Evolutionary conservation across 495 filamentous ascomycete genomes (phyloP).

Genomic region (Immersiella caudata): DNA sequence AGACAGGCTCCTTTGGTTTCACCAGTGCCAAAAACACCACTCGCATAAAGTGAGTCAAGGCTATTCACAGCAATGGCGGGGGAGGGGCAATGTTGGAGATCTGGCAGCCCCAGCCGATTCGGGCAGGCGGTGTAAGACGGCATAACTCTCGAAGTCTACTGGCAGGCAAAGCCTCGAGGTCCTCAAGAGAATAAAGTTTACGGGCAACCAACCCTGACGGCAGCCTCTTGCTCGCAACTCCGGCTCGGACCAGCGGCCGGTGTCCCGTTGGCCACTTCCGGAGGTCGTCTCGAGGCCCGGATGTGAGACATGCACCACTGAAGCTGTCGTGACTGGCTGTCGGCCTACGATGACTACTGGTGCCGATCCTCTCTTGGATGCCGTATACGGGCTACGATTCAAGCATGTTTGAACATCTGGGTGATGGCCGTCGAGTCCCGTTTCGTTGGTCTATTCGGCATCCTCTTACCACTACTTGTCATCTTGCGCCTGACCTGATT

Average conservation of each 20-base stretch:
- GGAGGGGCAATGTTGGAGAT: conserved; percentile 22
- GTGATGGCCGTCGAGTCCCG: not conserved
- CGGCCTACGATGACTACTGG: not conserved
- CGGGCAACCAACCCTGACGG: not conserved
- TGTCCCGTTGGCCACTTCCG: not conserved
- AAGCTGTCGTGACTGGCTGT: not conserved
- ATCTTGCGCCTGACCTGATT: not conserved
- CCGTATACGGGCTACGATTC: not conserved
- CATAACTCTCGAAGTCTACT: not conserved
- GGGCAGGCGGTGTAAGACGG: not conserved
- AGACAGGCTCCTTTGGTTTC: not conserved
- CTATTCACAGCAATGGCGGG: conserved; percentile 17
- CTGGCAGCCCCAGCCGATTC: not conserved
- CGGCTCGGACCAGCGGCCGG: not conserved
- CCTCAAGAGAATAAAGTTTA: not conserved
- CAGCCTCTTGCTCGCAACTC: not conserved
- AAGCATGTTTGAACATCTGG: not conserved
- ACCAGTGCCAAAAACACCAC: not conserved
- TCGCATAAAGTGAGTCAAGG: conserved; percentile 1
- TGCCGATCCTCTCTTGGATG: not conserved
- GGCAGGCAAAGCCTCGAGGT: not conserved
- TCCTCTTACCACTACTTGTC: not conserved
- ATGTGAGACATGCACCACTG: not conserved
- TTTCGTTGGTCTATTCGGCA: not conserved
- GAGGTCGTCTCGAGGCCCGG: not conserved